phyloP scores from a whole-genome alignment of 2,329 filamentous ascomycete species.

The Penicillium sp. region DNA sequence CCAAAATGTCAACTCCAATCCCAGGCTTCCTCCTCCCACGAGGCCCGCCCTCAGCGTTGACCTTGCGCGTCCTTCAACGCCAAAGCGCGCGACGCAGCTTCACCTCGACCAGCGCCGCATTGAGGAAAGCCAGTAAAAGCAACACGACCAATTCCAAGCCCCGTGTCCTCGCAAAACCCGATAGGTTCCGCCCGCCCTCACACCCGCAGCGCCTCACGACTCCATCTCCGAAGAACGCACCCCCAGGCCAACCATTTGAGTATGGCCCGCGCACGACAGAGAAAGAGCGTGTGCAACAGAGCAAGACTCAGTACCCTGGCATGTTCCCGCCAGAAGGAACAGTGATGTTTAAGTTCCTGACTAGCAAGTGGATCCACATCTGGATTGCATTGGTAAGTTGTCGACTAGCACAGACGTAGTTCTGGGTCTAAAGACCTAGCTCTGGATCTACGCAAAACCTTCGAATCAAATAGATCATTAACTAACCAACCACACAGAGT shows the following conservation, averaged over 20 bases:
- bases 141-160: slow-evolving; percentile 49
- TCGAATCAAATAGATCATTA: neutral
- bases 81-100: slow-evolving; percentile 25
- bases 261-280: slow-evolving; percentile 76
- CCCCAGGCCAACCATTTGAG: slow-evolving; percentile 53
- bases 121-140: slow-evolving; percentile 11
- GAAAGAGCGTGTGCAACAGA: slow-evolving; percentile 56
- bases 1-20: slow-evolving; percentile 42
- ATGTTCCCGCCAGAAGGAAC: slow-evolving; percentile 83
- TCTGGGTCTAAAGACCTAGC: neutral
- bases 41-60: slow-evolving; percentile 39
- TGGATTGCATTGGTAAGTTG: slow-evolving; percentile 74
- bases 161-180: slow-evolving; percentile 77
- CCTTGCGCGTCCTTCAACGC: slow-evolving; percentile 28
- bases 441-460: neutral
- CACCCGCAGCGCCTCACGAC: slow-evolving; percentile 67
- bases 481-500: slow-evolving; percentile 45
- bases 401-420: neutral
- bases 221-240: slow-evolving; percentile 14
- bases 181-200: slow-evolving; percentile 87
- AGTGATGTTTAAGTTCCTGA: slow-evolving; percentile 80
- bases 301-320: slow-evolving; percentile 74
- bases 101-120: slow-evolving; percentile 18
- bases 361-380: slow-evolving; percentile 71
- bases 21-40: slow-evolving; percentile 68